Evolutionary conservation across 306 rosid genomes (phyloP), one percentile per base, ranked within the genome.

Genomic region (Rosa chinensis): DNA sequence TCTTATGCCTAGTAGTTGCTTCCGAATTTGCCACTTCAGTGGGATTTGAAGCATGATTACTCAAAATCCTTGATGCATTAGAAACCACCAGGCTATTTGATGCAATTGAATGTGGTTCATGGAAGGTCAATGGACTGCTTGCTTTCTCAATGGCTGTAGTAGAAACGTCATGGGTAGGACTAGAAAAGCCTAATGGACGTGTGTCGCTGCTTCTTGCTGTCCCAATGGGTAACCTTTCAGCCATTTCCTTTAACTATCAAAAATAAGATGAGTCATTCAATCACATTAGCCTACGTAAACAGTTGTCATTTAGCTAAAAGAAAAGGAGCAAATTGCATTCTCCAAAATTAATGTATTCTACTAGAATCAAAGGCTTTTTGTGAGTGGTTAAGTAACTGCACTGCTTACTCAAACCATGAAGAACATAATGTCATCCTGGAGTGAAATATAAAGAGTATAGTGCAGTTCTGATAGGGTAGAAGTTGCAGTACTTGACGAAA

Each of bases 151-250:
- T 53, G 82, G 87, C 84, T 85, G 82, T 79, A 83, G 72, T 72
- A 80, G 78, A 44, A 62, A 79, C 76, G 64, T 89, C 92, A 69
- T 78, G 86, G 71, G 88, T 80, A 53, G 87, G 79, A 78, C 88
- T 90, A 64, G 62, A 81, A 47, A 86, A 88, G 76, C 88, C 90
- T 61, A 83, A 75, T 42, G 92, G 74, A 40, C 87, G 87, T 64
- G 88, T 83, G 72, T 86, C 88, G 67, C 80, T 82, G 77, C 70
- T 90, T 81, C 87, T 88, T 68, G 88, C 84, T 55, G 84, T 82
- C 83, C 93, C 92, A 72, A 91, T 82, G 40, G 99, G 98, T 73
- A 91, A 85, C 88, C 93, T 90, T 86, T 90, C 98, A 80, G 97
- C 97, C 96, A 96, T 82, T 70, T 93, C 94, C 87, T 91, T 96